Evolutionary conservation across 805 yeast species (phyloP).

Genomic region (Pichia thaimueangensis): DNA sequence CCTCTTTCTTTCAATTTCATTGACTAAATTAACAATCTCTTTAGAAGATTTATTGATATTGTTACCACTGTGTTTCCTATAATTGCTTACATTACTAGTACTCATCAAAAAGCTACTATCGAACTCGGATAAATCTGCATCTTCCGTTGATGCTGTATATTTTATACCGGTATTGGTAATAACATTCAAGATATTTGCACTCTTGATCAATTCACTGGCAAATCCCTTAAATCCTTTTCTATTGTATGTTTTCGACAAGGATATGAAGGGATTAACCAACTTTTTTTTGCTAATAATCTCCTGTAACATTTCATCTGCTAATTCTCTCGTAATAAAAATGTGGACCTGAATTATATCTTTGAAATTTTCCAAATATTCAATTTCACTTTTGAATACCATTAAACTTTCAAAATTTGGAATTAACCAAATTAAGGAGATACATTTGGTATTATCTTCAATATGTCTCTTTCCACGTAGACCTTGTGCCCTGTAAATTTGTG

Average conservation of each 20-base stretch:
- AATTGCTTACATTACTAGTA: not conserved
- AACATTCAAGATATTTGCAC: not conserved
- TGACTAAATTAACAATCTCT: not conserved
- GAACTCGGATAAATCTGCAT: not conserved
- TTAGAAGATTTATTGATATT: too few relatives aligned
- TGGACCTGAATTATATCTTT: slow-evolving; percentile 24
- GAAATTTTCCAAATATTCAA: slow-evolving; percentile 21
- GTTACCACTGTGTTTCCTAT: too few relatives aligned
- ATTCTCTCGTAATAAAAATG: slow-evolving; percentile 24
- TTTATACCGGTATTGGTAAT: not conserved
- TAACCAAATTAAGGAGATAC: slow-evolving; percentile 26
- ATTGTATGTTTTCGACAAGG: not conserved
- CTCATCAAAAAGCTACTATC: not conserved
- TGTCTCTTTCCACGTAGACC: slow-evolving; percentile 20
- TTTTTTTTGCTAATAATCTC: not conserved
- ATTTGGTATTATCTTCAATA: slow-evolving; percentile 11
- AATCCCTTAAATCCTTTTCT: slow-evolving; percentile 2
- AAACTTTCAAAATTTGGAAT: slow-evolving; percentile 28
- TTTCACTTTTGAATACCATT: slow-evolving; percentile 25
- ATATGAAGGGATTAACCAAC: slow-evolving; percentile 3
- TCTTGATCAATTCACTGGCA: slow-evolving; percentile 1
- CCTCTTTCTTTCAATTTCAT: not conserved
- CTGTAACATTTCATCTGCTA: slow-evolving; percentile 19
- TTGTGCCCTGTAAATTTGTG: slow-evolving; percentile 27
- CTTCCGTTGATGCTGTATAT: not conserved